phyloP scores from a whole-genome alignment of 2,329 filamentous ascomycete genomes.

The Periconia macrospinosa region DNA sequence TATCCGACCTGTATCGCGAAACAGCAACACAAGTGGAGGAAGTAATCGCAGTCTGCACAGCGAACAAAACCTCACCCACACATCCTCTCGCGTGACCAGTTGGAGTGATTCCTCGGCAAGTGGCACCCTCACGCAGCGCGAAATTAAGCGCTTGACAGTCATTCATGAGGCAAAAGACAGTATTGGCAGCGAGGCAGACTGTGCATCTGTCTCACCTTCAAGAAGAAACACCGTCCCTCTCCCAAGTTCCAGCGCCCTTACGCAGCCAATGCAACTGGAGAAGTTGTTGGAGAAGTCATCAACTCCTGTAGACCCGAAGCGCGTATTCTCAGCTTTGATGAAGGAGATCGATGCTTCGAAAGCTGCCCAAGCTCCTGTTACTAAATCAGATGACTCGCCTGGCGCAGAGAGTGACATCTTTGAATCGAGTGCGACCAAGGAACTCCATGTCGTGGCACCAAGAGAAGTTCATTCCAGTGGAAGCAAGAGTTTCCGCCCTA shows the following conservation, averaged over 20 bases:
- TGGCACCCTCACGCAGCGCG: conserved; percentile 55
- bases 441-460: conserved; percentile 8
- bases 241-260: conserved; percentile 29
- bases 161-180: conserved; percentile 59
- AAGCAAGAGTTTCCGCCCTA: conserved; percentile 9
- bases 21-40: conserved; percentile 23
- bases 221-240: conserved; percentile 22
- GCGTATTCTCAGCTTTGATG: conserved; percentile 41
- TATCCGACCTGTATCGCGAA: conserved; percentile 20
- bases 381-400: conserved; percentile 8
- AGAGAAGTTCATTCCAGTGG: conserved; percentile 16
- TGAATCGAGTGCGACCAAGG: conserved; percentile 23
- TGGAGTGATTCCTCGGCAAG: conserved; percentile 68
- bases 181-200: conserved; percentile 30
- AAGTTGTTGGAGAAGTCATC: conserved; percentile 25
- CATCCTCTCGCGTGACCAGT: conserved; percentile 64
- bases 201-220: conserved; percentile 6
- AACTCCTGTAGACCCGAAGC: conserved; percentile 35
- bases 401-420: conserved; percentile 31
- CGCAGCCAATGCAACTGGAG: conserved; percentile 35
- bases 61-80: conserved; percentile 54
- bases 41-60: conserved; percentile 35
- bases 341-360: conserved; percentile 33
- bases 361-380: not conserved
- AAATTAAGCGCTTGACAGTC: conserved; percentile 63